Percentiles rank a stretch among this genome's conserved stretches.
These are phyloP conservation scores for Macrophomina phaseolina DNA, from an alignment of 2,329 filamentous ascomycete species.

Conservation along the genomic window DNA sequence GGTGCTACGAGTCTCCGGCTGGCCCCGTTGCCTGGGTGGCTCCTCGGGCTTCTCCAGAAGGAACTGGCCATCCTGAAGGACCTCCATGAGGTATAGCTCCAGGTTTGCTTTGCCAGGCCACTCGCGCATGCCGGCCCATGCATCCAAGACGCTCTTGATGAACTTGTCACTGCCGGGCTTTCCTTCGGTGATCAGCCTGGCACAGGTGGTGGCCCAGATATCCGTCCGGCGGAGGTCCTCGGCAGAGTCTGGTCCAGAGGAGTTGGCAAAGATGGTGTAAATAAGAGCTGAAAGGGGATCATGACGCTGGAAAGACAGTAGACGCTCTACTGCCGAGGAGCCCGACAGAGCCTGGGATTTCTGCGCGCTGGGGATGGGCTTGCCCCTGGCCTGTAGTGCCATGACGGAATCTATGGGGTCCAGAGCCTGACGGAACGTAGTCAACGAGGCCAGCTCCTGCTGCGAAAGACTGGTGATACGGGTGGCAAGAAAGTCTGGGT, in stretches of 20 bases:
- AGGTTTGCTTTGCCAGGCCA: slow-evolving; percentile 90
- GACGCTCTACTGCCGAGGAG: slow-evolving; percentile 75
- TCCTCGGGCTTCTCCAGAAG: slow-evolving; percentile 85
- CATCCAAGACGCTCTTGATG: slow-evolving; percentile 81
- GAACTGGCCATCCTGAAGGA: slow-evolving; percentile 90
- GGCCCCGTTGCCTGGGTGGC: slow-evolving; percentile 66
- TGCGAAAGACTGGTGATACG: slow-evolving; percentile 77
- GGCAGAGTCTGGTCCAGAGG: slow-evolving; percentile 77
- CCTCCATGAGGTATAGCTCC: slow-evolving; percentile 94
- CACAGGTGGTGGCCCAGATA: slow-evolving; percentile 87
- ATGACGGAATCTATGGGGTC: slow-evolving; percentile 85
- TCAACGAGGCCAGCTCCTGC: slow-evolving; percentile 77
- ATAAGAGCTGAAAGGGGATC: slow-evolving; percentile 84
- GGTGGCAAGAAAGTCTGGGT: slow-evolving; percentile 85
- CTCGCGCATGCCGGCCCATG: slow-evolving; percentile 83
- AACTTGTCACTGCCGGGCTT: slow-evolving; percentile 80
- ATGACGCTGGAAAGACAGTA: slow-evolving; percentile 86
- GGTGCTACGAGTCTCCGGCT: slow-evolving; percentile 73
- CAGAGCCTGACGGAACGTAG: slow-evolving; percentile 77
- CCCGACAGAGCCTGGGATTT: slow-evolving; percentile 55
- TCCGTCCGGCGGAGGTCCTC: slow-evolving; percentile 82
- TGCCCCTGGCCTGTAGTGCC: slow-evolving; percentile 65
- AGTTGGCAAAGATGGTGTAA: slow-evolving; percentile 88
- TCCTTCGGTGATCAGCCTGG: slow-evolving; percentile 78
- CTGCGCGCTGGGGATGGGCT: slow-evolving; percentile 54